These are phyloP conservation scores for Calonectria pseudoreteaudii DNA, from an alignment of 2,329 filamentous ascomycete genomes.

Conservation along the genomic window DNA sequence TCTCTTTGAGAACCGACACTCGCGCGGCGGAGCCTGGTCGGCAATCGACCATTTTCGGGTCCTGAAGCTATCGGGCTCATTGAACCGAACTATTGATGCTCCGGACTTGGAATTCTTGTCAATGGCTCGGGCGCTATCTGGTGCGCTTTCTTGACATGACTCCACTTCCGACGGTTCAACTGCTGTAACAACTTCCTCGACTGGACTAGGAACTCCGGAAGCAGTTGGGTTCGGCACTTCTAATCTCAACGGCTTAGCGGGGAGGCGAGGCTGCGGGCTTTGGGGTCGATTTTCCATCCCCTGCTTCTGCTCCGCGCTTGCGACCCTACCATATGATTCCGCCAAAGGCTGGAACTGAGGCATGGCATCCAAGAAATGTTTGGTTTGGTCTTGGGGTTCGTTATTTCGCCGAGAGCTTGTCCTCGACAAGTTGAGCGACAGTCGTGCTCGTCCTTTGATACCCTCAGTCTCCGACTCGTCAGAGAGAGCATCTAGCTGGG, in stretches of 20 bases:
- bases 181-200: slow-evolving; percentile 27
- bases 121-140: slow-evolving; percentile 45
- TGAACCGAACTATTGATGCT: slow-evolving; percentile 42
- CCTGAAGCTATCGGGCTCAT: slow-evolving; percentile 39
- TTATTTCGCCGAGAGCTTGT: slow-evolving; percentile 47
- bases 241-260: slow-evolving; percentile 62
- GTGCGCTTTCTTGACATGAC: slow-evolving; percentile 44
- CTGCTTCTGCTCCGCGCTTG: slow-evolving; percentile 29
- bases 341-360: slow-evolving; percentile 59
- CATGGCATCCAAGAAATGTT: slow-evolving; percentile 64
- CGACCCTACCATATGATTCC: slow-evolving; percentile 37
- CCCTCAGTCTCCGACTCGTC: slow-evolving; percentile 63
- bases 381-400: slow-evolving; percentile 48
- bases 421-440: slow-evolving; percentile 51
- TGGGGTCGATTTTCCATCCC: slow-evolving; percentile 29
- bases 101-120: slow-evolving; percentile 52
- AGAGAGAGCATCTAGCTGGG: slow-evolving; percentile 53
- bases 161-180: slow-evolving; percentile 56
- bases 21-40: slow-evolving; percentile 54
- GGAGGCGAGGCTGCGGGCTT: slow-evolving; percentile 57
- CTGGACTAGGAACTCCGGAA: slow-evolving; percentile 48
- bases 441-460: slow-evolving; percentile 52
- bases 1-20: slow-evolving; percentile 65
- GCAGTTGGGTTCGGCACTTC: slow-evolving; percentile 58
- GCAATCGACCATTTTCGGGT: slow-evolving; percentile 65